A percentile compares a stretch with the other conserved stretches of the same genome.
Evolutionary conservation across 2,329 filamentous ascomycete genomes (phyloP).

Genomic region (Colletotrichum salicis): DNA sequence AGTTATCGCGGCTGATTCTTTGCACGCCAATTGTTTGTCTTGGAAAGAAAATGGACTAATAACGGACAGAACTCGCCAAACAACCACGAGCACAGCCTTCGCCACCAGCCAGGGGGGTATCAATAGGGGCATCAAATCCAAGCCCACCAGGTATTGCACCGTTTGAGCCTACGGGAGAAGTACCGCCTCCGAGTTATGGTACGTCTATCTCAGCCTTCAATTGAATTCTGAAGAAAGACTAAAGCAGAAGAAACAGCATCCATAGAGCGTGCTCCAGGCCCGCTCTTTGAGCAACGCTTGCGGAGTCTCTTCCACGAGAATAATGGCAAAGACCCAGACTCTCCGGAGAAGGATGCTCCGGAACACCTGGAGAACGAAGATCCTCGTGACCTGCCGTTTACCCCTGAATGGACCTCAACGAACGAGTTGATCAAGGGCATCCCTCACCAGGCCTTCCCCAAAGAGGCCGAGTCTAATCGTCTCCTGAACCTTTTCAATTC

Average conservation of each 20-base stretch:
- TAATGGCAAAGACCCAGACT: constrained; percentile 15
- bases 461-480: constrained; percentile 37
- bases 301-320: constrained; percentile 29
- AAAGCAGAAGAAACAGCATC: constrained; percentile 4
- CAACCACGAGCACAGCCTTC: constrained; percentile 7
- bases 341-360: constrained; percentile 18
- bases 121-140: constrained; percentile 18
- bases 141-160: constrained; percentile 30
- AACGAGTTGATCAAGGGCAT: constrained; percentile 32
- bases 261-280: constrained; percentile 30
- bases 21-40: background rate
- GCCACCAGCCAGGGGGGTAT: background rate
- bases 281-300: constrained; percentile 24
- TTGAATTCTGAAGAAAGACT: background rate
- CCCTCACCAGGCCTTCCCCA: constrained; percentile 21
- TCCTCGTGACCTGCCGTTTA: constrained; percentile 18
- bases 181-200: constrained; percentile 32
- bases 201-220: background rate
- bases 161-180: constrained; percentile 25
- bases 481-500: constrained; percentile 40
- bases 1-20: background rate
- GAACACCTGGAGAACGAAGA: constrained; percentile 21
- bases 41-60: background rate
- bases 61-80: constrained; percentile 13
- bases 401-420: constrained; percentile 31